Evolutionary conservation across 768 basidiomycete genomes (phyloP), one percentile per base, ranked within the genome.

Genomic region (Amanita pseudoporphyria): DNA sequence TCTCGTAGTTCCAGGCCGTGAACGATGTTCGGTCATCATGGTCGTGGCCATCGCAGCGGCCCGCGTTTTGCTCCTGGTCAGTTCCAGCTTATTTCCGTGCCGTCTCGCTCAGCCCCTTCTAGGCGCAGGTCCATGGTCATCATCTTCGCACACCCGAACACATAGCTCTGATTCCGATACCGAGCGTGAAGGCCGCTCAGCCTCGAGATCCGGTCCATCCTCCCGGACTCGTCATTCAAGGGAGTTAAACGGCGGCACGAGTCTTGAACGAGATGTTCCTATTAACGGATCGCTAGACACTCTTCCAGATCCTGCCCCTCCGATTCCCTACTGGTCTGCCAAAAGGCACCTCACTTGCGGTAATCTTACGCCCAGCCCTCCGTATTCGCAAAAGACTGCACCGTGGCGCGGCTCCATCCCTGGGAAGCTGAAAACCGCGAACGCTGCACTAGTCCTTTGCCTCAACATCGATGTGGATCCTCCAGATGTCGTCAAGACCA

Each of bases 381-480:
- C 81, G 12, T 81, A 78, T 71, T 79, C 78, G 0, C 67, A 81
- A 12, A 82, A 79, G 58, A 73, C 81, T 52, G 73, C 77, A 50
- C 76, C 82, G 7, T 96, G 93, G 92, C 82, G 92, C 45, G 80
- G 82, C 38, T 74, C 81, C 9, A 73, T 84, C 0, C 84, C 86
- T 2, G 84, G 84, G 53, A 90, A 93, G 62, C 78, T 95, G 47
- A 95, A 95, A 66, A 97, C 93, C 1, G 81, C 85, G 14, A 84
- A 90, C 31, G 95, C 91, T 2, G 85, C 84, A 1, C 73, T 95
- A 5, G 86, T 95, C 7, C 70, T 98, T 48, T 99, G 96, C 60
- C 74, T 99, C 16, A 97, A 98, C 67, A 91, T 98, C 62, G 94
- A 95, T 49, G 89, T 96, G 40, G 95, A 98, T 61, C 96, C 96